Evolutionary conservation across 2,329 filamentous ascomycete species (phyloP).

Genomic region (Aspergillus carbonarius): DNA sequence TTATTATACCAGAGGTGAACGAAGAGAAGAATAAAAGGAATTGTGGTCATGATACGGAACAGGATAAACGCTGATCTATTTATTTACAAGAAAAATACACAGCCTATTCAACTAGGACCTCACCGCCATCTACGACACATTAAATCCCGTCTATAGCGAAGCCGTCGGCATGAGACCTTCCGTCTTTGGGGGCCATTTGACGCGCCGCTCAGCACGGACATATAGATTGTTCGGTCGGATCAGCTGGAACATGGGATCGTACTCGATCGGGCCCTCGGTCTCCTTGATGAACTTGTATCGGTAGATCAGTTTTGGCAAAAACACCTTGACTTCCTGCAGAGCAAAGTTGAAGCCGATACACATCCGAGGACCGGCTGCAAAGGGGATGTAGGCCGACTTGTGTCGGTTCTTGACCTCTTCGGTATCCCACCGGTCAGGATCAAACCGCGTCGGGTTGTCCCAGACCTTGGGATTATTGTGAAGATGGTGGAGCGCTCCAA

Average conservation of each 20-base stretch:
- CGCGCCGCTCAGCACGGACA: conserved; percentile 17
- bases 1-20: no score
- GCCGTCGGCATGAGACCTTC: neutral
- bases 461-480: conserved; percentile 56
- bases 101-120: neutral
- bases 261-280: conserved; percentile 50
- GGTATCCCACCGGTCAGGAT: conserved; percentile 61
- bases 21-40: neutral
- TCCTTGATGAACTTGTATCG: conserved; percentile 58
- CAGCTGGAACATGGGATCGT: conserved; percentile 33
- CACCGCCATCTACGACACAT: neutral
- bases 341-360: conserved; percentile 68
- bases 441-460: conserved; percentile 59
- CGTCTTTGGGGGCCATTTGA: conserved; percentile 25
- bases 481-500: conserved; percentile 50
- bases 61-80: neutral
- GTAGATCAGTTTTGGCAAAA: conserved; percentile 57
- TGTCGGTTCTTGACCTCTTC: conserved; percentile 54
- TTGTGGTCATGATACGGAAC: neutral
- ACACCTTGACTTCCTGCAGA: conserved; percentile 59
- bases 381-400: conserved; percentile 57
- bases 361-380: conserved; percentile 56
- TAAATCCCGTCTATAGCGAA: neutral
- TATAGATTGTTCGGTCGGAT: conserved; percentile 30
- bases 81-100: neutral